Base-by-base conservation (phyloP, 129 eudicot species). In the Ambrosia artemisiifolia region DNA sequence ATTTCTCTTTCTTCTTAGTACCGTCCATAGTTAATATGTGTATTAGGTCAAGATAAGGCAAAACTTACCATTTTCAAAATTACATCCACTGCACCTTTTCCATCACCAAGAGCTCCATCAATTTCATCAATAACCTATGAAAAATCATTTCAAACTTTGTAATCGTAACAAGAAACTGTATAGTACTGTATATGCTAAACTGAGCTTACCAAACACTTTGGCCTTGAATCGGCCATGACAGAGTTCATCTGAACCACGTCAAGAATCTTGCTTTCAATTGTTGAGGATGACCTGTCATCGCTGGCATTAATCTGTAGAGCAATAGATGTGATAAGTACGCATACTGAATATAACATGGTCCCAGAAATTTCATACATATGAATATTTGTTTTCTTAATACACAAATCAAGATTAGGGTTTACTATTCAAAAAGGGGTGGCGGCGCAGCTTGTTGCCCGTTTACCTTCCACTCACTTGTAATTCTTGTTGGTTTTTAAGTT, bases 101-200 rank as follows among this genome's bases (percentile, higher is more conserved):
- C 98, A 63, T 94, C 98, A 79, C 90, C 91, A 74, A 94, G 98
- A 74, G 98, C 98, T 70, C 98, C 98, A 81, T 94, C 98, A 54
- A 94, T 94, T 78, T 94, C 98, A 86, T 94, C 98, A 75, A 94
- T 88, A 36, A 93, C 83, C 98, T 93, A 79, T 35, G 74, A 73
- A 62, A 51, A 48, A 18, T 46, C 64, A 69, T 11, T 36, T 11
- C 12, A 71, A 70, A 51, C 44, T 48, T 6, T 28, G 14, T 71
- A 59, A 47, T 32, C 3, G 57, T 1, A 62, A 61, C 38, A 61
- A 9, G 5, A 70, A 61, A 46, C 53, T 65, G 53, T 18, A 50
- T 40, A 36, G 69, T 7, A 57, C 12, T 34, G 35, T 60, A 60
- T 36, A 53, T 55, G 24, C 33, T 81, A 24, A 35, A 74, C 3